Percentiles rank a stretch among this genome's conserved stretches.
These are phyloP conservation scores for Aspergillus pseudoterreus DNA, from an alignment of 2,329 filamentous ascomycete species.

Conservation along the genomic window DNA sequence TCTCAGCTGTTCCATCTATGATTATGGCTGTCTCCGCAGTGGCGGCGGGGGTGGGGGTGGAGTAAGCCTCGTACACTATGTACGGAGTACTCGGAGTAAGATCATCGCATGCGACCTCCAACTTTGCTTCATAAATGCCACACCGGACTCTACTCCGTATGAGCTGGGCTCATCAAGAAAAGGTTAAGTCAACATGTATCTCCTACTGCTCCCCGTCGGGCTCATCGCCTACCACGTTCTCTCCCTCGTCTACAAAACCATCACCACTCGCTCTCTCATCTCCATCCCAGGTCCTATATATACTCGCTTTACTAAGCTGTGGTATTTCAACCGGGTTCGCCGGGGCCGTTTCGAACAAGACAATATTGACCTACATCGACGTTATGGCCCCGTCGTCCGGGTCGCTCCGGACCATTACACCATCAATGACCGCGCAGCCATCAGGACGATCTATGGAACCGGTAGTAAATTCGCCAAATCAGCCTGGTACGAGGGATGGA, in stretches of 20 bases:
- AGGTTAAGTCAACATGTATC: constrained; percentile 8
- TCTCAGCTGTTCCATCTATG: background rate
- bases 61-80: background rate
- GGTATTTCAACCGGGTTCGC: constrained; percentile 40
- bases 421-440: constrained; percentile 39
- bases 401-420: constrained; percentile 49
- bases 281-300: constrained; percentile 45
- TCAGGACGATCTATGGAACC: constrained; percentile 42
- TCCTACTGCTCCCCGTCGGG: constrained; percentile 13
- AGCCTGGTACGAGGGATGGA: constrained; percentile 33
- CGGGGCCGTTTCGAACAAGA: constrained; percentile 37
- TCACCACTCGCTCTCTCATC: constrained; percentile 22
- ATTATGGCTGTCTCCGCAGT: constrained; percentile 11
- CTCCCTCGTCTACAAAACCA: constrained; percentile 15
- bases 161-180: too few species aligned
- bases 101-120: background rate
- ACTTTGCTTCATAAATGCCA: background rate
- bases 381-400: constrained; percentile 44
- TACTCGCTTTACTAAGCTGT: constrained; percentile 43
- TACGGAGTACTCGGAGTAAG: background rate
- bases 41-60: constrained; percentile 22
- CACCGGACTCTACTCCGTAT: too few species aligned
- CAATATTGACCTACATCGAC: constrained; percentile 38
- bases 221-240: constrained; percentile 13
- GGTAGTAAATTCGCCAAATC: constrained; percentile 40